Evolutionary conservation across 2,329 filamentous ascomycete species (phyloP), one percentile per base, ranked within the genome.

Genomic region (Blastomyces silverae): DNA sequence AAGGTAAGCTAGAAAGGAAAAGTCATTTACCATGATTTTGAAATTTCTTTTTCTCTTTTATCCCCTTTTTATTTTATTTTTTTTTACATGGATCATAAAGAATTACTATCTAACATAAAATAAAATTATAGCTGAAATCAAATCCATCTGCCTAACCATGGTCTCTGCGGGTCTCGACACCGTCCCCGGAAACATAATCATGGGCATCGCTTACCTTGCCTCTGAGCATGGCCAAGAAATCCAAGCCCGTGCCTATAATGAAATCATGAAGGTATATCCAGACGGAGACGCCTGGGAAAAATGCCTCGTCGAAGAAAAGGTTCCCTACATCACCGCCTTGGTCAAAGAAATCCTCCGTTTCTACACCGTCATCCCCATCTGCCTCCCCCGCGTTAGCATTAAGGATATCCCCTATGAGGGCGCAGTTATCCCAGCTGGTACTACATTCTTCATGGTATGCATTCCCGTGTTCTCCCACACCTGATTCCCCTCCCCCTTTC

Each of bases 141-240:
- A 89, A 75, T 90, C 88, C 2, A 91, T 94, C 69, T 91, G 90
- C 73, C 77, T 94, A 31, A 91, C 89, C 31, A 92, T 93, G 85
- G 88, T 93, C 0, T 89, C 87, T 1, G 90, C 89, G 0, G 90
- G 90, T 22, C 83, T 93, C 20, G 90, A 94, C 73, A 94, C 90
- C 0, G 87, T 94, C 0, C 89, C 90, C 0, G 89, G 87, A 13
- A 92, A 92, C 67, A 77, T 93, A 11, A 87, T 91, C 71, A 91
- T 91, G 88, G 87, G 87, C 15, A 85, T 93, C 56, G 90, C 88
- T 2, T 90, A 89, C 69, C 82, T 94, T 2, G 84, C 88, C n/a
- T 87, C 85, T 0, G 76, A 82, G 0, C 79, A 87, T 13, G 89
- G 90, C 17, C 87, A 89, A 69, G 80, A 82, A 2, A 88, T 92